Percentiles rank a stretch among this genome's conserved stretches.
phyloP scores from a whole-genome alignment of 345 rosid species.

The Murraya koenigii region DNA sequence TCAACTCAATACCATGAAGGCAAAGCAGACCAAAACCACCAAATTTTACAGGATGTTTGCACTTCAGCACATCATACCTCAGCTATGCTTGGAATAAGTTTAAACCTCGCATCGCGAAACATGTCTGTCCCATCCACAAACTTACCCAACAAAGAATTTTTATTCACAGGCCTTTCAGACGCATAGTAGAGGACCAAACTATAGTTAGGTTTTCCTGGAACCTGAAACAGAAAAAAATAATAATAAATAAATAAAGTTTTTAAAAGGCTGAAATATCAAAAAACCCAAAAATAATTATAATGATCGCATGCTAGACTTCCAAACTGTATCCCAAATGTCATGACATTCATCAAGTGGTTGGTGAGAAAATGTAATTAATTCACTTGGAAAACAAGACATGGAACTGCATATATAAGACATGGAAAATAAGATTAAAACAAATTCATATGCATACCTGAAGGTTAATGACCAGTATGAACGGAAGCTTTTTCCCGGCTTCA shows the following conservation, averaged over 20 bases:
- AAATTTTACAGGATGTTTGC: background rate
- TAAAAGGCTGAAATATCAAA: background rate
- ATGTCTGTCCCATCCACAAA: slow-evolving; percentile 79
- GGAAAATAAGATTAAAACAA: slow-evolving; percentile 9
- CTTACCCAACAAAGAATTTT: slow-evolving; percentile 72
- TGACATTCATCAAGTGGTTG: too few species aligned
- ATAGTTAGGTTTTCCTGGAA: slow-evolving; percentile 94
- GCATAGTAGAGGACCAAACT: slow-evolving; percentile 89
- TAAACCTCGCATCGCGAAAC: slow-evolving; percentile 88
- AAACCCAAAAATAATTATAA: background rate
- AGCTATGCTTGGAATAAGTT: slow-evolving; percentile 86
- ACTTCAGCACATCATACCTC: slow-evolving; percentile 47
- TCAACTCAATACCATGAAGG: slow-evolving; percentile 1
- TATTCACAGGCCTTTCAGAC: slow-evolving; percentile 74
- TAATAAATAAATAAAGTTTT: background rate
- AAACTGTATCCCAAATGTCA: too few species aligned
- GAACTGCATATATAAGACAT: background rate
- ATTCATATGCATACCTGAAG: slow-evolving; percentile 65
- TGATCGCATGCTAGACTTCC: background rate
- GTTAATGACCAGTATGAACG: slow-evolving; percentile 78
- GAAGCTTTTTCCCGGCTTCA: slow-evolving; percentile 85
- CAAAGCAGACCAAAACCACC: background rate
- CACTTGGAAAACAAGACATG: background rate
- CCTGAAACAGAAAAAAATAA: slow-evolving; percentile 37
- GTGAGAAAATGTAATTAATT: too few species aligned